Base-by-base conservation (phyloP, 345 rosid genomes). In the Mercurialis annua region DNA sequence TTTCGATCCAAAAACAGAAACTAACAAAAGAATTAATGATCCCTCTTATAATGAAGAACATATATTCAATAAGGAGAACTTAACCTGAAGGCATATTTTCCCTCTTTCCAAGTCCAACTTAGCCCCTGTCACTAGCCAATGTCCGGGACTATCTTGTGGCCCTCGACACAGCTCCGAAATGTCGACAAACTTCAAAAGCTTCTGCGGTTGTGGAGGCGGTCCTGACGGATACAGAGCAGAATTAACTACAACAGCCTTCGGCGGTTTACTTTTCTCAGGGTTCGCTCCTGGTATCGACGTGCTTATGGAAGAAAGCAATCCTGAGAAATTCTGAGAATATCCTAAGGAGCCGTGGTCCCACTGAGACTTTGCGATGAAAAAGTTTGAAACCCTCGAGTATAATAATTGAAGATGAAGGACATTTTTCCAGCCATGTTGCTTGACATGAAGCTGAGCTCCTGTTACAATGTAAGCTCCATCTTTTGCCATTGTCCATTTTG, bases 41-140 rank as follows among this genome's bases (percentile, higher is more conserved):
- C 17, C 5, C 47, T 11, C 26, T 29, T 17, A n/a, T 12, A n/a
- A 14, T 61, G 47, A 27, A 26, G 61, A 47, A 20, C 36, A 60
- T 16, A 77, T 51, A 54, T 77, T 81, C 40, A 91, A 59, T 51
- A 94, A 73, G 31, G 96, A 81, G 72, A 94, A 94, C 81, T 91
- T 91, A 38, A 86, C 97, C 21, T 82, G 90, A 43, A 91, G 55
- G 67, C 88, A 78, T 23, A 91, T 85, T 78, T 91, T 94, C 17
- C 97, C 96, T 63, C 75, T 86, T 30, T 89, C 92, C 75, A 87
- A 46, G 10, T 87, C 80, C 57, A 94, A 77, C 81, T 78, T 79
- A 51, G 89, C 92, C 40, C 93, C 97, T 3, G 92, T 91, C 17
- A 87, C 90, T 51, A 91, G 67, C 99, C 99, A 94, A 71, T 94